Evolutionary conservation across 768 basidiomycete genomes (phyloP).

Genomic region (Lactifluus subvellereus): DNA sequence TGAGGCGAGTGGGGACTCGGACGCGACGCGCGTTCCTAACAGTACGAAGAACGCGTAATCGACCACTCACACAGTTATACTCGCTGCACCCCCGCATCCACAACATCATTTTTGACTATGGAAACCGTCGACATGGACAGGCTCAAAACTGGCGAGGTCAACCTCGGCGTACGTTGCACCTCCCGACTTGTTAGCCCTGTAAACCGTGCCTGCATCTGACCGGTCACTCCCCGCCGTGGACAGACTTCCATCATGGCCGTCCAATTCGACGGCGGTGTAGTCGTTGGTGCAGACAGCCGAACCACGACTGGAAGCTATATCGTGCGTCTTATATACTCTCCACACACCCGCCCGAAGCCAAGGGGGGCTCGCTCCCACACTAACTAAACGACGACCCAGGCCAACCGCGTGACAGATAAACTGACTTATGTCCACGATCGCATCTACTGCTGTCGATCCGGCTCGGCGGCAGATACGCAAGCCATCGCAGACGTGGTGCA

Average conservation of each 20-base stretch:
- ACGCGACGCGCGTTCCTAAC: constrained; percentile 24
- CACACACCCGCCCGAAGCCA: background rate
- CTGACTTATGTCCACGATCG: constrained; percentile 94
- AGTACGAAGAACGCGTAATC: constrained; percentile 39
- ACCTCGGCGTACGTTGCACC: constrained; percentile 76
- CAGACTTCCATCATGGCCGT: constrained; percentile 99
- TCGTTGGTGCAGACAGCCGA: constrained; percentile 95
- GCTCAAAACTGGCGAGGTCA: constrained; percentile 93
- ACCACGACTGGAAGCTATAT: constrained; percentile 97
- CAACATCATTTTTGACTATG: constrained; percentile 33
- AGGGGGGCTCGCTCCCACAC: background rate
- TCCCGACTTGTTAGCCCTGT: background rate
- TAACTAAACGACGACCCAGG: constrained; percentile 40
- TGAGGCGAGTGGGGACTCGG: background rate
- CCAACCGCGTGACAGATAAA: constrained; percentile 98
- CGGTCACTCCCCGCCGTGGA: background rate
- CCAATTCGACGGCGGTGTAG: constrained; percentile 90
- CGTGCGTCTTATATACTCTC: constrained; percentile 40
- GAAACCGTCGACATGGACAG: constrained; percentile 70
- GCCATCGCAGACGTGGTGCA: constrained; percentile 91
- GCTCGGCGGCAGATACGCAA: constrained; percentile 97
- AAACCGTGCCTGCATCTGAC: background rate
- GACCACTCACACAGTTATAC: constrained; percentile 11
- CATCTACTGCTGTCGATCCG: constrained; percentile 98
- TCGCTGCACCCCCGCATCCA: constrained; percentile 29